Percentiles rank a stretch among this genome's conserved stretches.
Conservation (phyloP, 108 stramenopile genomes). For the Aurantiochytrium sp. region DNA sequence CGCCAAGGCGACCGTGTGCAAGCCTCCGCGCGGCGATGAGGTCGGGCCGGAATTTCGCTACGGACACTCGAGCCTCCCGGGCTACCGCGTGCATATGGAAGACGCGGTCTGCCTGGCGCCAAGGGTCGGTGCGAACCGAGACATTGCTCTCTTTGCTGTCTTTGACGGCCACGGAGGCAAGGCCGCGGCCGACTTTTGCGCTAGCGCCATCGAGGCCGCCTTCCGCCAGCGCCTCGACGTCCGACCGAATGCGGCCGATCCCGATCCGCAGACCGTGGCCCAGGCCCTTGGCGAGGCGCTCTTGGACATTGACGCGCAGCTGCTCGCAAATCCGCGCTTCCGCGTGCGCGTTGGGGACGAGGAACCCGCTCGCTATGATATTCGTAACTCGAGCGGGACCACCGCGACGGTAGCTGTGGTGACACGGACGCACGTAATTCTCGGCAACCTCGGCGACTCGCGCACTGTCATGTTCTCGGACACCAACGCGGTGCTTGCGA, state of each 20-base stretch:
- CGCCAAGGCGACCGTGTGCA: neutral
- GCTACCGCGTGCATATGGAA: slow-evolving; percentile 76
- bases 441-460: slow-evolving; percentile 8
- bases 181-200: neutral
- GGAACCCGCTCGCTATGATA: neutral
- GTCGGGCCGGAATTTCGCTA: neutral
- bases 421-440: neutral
- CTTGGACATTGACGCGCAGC: neutral
- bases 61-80: slow-evolving; percentile 73
- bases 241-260: no score
- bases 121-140: neutral
- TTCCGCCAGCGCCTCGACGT: no score
- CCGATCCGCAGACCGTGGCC: no score
- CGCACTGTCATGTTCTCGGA: neutral
- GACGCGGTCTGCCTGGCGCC: slow-evolving; percentile 63
- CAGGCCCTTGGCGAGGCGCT: neutral
- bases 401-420: neutral
- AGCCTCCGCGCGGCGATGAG: neutral
- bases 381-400: neutral
- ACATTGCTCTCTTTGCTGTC: slow-evolving; percentile 66
- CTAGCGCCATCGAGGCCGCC: neutral
- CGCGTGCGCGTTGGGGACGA: neutral
- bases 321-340: neutral
- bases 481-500: neutral
- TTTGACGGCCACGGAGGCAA: slow-evolving; percentile 84